Percentiles rank a stretch among this genome's conserved stretches.
These are phyloP conservation scores for Lactarius vividus DNA, from an alignment of 768 basidiomycete genomes.

Conservation along the genomic window DNA sequence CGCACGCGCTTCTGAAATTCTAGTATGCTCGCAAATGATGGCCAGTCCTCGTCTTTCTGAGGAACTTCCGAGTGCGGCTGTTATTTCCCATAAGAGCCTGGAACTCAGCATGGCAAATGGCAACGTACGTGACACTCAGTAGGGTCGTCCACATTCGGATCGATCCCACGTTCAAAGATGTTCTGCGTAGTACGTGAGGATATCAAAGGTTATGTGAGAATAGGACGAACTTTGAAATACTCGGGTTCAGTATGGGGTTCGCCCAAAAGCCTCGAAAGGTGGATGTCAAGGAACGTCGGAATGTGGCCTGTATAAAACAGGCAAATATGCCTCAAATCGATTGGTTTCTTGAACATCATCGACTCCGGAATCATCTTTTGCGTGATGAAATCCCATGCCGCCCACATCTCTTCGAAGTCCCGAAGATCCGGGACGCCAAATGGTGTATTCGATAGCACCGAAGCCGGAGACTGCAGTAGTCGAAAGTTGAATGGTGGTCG, in stretches of 20 bases:
- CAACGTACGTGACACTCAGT: slow-evolving; percentile 73
- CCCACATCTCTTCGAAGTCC: slow-evolving; percentile 87
- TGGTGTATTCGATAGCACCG: slow-evolving; percentile 37
- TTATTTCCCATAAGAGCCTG: background rate
- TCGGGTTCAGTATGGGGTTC: slow-evolving; percentile 85
- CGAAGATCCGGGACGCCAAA: slow-evolving; percentile 68
- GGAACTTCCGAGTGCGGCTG: slow-evolving; percentile 92
- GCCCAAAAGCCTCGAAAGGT: slow-evolving; percentile 68
- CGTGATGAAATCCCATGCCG: slow-evolving; percentile 83
- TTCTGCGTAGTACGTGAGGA: slow-evolving; percentile 39
- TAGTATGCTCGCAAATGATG: slow-evolving; percentile 63
- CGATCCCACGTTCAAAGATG: slow-evolving; percentile 93
- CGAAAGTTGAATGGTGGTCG: slow-evolving; percentile 81
- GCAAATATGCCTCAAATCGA: slow-evolving; percentile 91
- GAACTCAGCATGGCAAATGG: slow-evolving; percentile 3
- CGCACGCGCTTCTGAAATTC: slow-evolving; percentile 79
- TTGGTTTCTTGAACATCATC: slow-evolving; percentile 88
- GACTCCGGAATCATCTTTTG: slow-evolving; percentile 80
- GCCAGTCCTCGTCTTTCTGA: slow-evolving; percentile 80
- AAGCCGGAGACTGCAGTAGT: slow-evolving; percentile 44
- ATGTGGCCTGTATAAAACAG: slow-evolving; percentile 98
- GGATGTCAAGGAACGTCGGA: slow-evolving; percentile 89
- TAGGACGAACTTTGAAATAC: slow-evolving; percentile 58
- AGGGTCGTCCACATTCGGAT: slow-evolving; percentile 91
- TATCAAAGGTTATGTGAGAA: background rate